phyloP scores from a whole-genome alignment of 2,329 filamentous ascomycete species.

The Chrysosporium keratinophilum region DNA sequence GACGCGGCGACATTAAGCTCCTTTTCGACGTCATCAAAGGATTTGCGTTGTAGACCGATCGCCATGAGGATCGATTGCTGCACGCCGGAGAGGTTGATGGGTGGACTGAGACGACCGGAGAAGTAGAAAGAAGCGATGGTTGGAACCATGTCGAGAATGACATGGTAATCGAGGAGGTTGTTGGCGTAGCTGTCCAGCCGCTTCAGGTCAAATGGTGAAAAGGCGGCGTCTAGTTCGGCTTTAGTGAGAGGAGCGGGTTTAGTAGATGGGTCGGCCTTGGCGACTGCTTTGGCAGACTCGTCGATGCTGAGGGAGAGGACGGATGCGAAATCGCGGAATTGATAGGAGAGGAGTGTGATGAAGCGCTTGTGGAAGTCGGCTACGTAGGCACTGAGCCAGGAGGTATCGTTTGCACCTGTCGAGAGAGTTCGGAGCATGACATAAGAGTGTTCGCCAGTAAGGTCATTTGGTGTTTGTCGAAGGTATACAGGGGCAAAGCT shows the following conservation, averaged over 20 bases:
- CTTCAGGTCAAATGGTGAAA: constrained; percentile 91
- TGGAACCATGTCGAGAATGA: constrained; percentile 87
- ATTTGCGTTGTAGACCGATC: constrained; percentile 82
- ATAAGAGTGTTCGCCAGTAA: constrained; percentile 94
- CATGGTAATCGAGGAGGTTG: constrained; percentile 95
- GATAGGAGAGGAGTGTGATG: constrained; percentile 76
- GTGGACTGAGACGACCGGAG: constrained; percentile 57
- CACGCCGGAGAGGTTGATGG: constrained; percentile 64
- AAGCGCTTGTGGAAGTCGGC: constrained; percentile 94
- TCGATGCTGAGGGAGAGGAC: constrained; percentile 75
- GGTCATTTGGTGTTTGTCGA: constrained; percentile 86
- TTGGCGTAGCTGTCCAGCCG: constrained; percentile 90
- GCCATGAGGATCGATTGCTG: constrained; percentile 83
- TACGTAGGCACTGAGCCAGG: constrained; percentile 84
- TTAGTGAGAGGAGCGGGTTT: constrained; percentile 54
- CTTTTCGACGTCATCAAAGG: constrained; percentile 65
- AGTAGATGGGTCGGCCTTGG: constrained; percentile 50
- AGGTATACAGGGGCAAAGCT: constrained; percentile 84
- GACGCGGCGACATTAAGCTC: constrained; percentile 64
- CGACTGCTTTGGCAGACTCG: constrained; percentile 67
- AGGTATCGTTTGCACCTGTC: constrained; percentile 51
- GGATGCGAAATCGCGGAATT: constrained; percentile 74
- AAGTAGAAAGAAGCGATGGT: constrained; percentile 77
- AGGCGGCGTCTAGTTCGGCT: constrained; percentile 59
- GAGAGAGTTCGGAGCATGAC: constrained; percentile 83